Evolutionary conservation across 495 filamentous ascomycete genomes (phyloP).

Genomic region (Aspergillus steynii): DNA sequence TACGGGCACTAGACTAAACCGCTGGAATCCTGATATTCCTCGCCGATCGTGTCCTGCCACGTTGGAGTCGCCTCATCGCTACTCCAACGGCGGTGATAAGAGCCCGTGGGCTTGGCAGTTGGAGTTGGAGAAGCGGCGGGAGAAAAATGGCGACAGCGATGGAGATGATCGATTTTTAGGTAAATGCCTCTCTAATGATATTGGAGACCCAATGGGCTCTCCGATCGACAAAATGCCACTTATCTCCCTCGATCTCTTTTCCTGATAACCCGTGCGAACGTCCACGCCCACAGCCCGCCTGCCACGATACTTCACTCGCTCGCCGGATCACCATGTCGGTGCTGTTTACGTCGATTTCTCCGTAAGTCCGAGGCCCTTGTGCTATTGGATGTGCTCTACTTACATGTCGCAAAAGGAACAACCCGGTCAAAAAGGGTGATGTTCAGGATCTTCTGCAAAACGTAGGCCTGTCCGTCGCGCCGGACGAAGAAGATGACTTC

Average conservation of each 20-base stretch:
- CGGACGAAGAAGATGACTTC: conserved; percentile 30
- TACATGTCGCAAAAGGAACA: conserved; percentile 16
- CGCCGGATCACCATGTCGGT: conserved; percentile 27
- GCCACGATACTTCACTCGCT: neutral
- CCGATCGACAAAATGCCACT: neutral
- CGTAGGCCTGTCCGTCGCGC: conserved; percentile 32
- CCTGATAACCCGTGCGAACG: neutral
- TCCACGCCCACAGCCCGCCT: neutral
- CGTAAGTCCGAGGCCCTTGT: conserved; percentile 18
- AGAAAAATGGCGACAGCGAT: neutral
- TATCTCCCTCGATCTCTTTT: neutral
- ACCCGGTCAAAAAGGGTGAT: conserved; percentile 32
- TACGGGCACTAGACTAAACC: neutral
- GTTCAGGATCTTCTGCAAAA: conserved; percentile 24
- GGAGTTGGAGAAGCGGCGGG: neutral
- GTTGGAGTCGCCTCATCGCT: conserved; percentile 1
- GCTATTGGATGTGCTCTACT: neutral
- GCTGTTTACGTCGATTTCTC: conserved; percentile 34
- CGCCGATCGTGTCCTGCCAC: neutral
- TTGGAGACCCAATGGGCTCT: neutral
- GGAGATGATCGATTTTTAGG: neutral
- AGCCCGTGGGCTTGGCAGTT: conserved; percentile 14
- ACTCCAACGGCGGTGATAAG: conserved; percentile 13
- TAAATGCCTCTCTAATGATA: neutral
- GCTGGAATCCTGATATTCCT: neutral